A percentile compares a stretch with the other conserved stretches of the same genome.
phyloP scores from a whole-genome alignment of 2,329 filamentous ascomycete species.

The Laburnicola sp. region DNA sequence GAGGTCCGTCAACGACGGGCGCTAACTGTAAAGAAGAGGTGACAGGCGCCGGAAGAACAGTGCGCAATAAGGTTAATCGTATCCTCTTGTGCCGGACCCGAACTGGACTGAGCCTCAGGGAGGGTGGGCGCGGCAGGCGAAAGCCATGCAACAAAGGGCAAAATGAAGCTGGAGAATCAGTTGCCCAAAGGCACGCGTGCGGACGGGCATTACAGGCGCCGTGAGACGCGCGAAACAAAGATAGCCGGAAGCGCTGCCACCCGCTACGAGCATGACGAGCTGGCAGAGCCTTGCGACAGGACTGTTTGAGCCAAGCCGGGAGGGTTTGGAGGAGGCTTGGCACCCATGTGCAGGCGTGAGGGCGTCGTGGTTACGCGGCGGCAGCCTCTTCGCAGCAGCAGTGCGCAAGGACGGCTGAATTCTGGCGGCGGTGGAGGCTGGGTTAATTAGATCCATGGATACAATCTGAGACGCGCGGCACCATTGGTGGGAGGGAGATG shows the following conservation, averaged over 20 bases:
- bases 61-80: conserved; percentile 24
- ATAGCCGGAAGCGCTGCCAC: conserved; percentile 34
- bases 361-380: background rate
- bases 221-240: conserved; percentile 43
- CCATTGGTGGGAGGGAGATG: too few species aligned
- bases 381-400: background rate
- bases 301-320: conserved; percentile 37
- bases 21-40: conserved; percentile 37
- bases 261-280: conserved; percentile 40
- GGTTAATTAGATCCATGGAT: conserved; percentile 8
- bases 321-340: conserved; percentile 19
- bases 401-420: conserved; percentile 2
- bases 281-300: conserved; percentile 25
- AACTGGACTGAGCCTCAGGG: background rate
- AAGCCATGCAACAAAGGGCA: background rate
- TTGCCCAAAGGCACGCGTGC: conserved; percentile 18
- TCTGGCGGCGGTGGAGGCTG: background rate
- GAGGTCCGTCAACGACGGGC: conserved; percentile 39
- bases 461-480: background rate
- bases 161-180: conserved; percentile 14
- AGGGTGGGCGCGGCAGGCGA: background rate
- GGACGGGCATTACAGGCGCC: conserved; percentile 30
- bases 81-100: conserved; percentile 4
- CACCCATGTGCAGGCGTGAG: conserved; percentile 1
- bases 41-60: conserved; percentile 35